phyloP scores from a whole-genome alignment of 805 yeast species.

The Candida germanica region DNA sequence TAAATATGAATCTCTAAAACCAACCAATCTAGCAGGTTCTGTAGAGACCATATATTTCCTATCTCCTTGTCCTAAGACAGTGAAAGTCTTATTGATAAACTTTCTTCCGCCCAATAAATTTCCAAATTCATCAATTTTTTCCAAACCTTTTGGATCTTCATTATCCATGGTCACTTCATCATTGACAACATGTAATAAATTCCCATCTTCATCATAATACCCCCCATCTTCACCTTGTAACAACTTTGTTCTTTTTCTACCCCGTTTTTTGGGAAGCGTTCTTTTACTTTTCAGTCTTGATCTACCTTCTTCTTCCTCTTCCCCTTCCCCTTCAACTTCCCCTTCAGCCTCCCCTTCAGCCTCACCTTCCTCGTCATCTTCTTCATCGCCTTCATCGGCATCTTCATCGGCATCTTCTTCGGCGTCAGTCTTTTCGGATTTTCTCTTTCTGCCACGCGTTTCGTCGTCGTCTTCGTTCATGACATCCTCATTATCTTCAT shows the following conservation, averaged over 20 bases:
- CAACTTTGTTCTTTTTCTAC: constrained; percentile 41
- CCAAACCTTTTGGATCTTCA: constrained; percentile 75
- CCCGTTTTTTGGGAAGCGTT: constrained; percentile 36
- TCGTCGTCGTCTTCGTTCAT: constrained; percentile 24
- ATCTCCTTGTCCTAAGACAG: constrained; percentile 62
- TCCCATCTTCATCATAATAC: constrained; percentile 62
- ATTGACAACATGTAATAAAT: constrained; percentile 56
- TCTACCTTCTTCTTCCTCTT: constrained; percentile 9
- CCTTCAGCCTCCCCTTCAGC: constrained; percentile 25
- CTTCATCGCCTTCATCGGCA: constrained; percentile 25
- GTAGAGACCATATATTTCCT: constrained; percentile 86
- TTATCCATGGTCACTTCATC: constrained; percentile 75
- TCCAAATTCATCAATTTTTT: constrained; percentile 68
- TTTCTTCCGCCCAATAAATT: constrained; percentile 67
- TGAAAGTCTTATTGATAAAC: constrained; percentile 69
- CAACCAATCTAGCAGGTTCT: constrained; percentile 94
- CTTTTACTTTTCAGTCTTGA: constrained; percentile 3
- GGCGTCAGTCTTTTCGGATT: constrained; percentile 13
- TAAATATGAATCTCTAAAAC: constrained; percentile 87
- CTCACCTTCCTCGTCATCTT: constrained; percentile 19
- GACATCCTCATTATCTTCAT: constrained; percentile 13
- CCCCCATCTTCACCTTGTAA: constrained; percentile 38
- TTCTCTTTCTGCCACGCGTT: constrained; percentile 8
- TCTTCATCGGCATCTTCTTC: constrained; percentile 17
- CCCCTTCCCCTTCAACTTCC: constrained; percentile 17